These are phyloP conservation scores for Closterium sp. DNA, from an alignment of 139 green algal species.

Conservation along the genomic window DNA sequence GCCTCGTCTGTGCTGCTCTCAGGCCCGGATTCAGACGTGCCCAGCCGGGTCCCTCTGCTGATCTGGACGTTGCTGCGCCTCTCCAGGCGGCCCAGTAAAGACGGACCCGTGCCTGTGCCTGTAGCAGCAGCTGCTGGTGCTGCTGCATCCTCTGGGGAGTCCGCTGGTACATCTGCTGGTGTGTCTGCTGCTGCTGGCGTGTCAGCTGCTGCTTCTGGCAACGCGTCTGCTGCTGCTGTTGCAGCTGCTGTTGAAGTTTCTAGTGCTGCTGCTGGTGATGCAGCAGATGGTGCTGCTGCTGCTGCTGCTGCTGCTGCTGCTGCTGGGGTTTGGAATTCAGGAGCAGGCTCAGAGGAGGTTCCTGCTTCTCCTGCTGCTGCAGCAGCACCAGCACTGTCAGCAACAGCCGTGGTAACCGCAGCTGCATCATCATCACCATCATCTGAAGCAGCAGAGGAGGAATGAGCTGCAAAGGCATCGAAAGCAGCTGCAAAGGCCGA, in stretches of 20 bases:
- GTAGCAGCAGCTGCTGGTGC: neutral
- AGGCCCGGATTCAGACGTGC: neutral
- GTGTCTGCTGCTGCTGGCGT: neutral
- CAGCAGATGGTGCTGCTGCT: neutral
- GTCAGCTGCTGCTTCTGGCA: too few relatives aligned
- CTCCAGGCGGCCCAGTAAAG: neutral
- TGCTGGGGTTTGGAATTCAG: too few relatives aligned
- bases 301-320: too few relatives aligned
- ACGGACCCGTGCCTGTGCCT: neutral
- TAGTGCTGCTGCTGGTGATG: neutral
- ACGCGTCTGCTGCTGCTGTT: neutral
- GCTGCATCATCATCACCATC: neutral
- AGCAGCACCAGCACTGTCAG: neutral
- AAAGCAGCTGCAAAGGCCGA: neutral
- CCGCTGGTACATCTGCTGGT: neutral
- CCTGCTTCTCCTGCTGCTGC: too few relatives aligned
- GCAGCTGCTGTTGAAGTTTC: too few relatives aligned
- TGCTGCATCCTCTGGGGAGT: neutral
- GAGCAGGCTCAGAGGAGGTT: too few relatives aligned
- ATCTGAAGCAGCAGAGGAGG: neutral
- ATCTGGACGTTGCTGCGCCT: neutral
- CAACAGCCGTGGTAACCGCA: neutral
- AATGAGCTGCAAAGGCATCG: neutral
- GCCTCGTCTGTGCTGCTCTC: neutral
- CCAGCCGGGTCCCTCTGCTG: neutral